Percentiles rank a stretch among this genome's conserved stretches.
Evolutionary conservation across 108 stramenopile genomes (phyloP).

Genomic region (Fragilaria radians): DNA sequence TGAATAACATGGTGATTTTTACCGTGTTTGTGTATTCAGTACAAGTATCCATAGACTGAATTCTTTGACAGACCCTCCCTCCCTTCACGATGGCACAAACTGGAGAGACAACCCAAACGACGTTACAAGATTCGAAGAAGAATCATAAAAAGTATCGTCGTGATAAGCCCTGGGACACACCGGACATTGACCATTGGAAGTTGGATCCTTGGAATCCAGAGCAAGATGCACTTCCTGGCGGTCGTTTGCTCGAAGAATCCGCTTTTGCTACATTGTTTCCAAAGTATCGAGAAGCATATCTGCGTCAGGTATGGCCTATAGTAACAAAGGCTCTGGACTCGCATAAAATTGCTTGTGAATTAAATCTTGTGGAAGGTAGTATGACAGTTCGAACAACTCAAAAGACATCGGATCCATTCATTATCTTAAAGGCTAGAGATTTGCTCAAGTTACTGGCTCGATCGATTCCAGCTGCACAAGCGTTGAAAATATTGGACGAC

Average conservation of each 20-base stretch:
- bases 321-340: constrained; percentile 89
- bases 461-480: constrained; percentile 88
- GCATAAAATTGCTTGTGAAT: constrained; percentile 65
- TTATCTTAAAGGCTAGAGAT: constrained; percentile 97
- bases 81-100: no score
- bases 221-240: constrained; percentile 61
- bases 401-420: constrained; percentile 92
- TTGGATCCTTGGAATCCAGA: constrained; percentile 58
- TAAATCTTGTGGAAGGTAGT: constrained; percentile 93
- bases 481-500: constrained; percentile 91
- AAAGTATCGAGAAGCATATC: constrained; percentile 96
- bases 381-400: constrained; percentile 98
- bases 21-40: no score
- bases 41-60: no score
- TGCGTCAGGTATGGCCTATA: constrained; percentile 96
- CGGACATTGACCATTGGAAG: constrained; percentile 96
- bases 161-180: constrained; percentile 99
- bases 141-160: constrained; percentile 95
- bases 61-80: no score
- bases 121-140: no score
- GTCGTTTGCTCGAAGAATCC: constrained; percentile 91
- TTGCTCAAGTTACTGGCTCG: constrained; percentile 94
- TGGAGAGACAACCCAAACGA: no score
- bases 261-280: constrained; percentile 99
- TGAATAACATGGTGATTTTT: no score